Percentiles rank a stretch among this genome's conserved stretches.
These are phyloP conservation scores for Leccinum barrowsii DNA, from an alignment of 768 basidiomycete genomes.

Conservation along the genomic window DNA sequence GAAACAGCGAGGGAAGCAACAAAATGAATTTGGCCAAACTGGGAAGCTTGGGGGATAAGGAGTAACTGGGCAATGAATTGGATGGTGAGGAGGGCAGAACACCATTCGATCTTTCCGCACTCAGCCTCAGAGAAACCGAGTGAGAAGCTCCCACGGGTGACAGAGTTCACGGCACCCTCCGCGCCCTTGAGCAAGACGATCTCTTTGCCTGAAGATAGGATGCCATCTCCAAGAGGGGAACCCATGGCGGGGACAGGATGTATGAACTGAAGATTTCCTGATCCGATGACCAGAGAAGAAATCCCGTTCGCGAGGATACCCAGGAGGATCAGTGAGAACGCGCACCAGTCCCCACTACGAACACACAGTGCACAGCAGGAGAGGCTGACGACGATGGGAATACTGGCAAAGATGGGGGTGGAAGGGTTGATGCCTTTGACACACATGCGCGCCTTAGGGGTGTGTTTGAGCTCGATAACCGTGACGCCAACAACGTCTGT, in stretches of 20 bases:
- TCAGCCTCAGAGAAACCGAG: neutral
- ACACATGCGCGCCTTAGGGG: neutral
- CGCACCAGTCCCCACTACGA: constrained; percentile 20
- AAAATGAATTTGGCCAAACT: constrained; percentile 26
- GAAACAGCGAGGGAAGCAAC: constrained; percentile 22
- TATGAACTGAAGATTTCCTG: constrained; percentile 13
- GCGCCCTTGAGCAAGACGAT: neutral
- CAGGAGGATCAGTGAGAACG: constrained; percentile 23
- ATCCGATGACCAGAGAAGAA: constrained; percentile 21
- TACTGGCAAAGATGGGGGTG: constrained; percentile 2
- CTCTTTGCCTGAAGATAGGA: constrained; percentile 4
- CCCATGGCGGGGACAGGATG: constrained; percentile 11
- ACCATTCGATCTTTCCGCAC: neutral
- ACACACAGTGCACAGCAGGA: too few relatives aligned
- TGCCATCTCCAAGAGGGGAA: constrained; percentile 23
- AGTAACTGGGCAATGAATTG: constrained; percentile 28
- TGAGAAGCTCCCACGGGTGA: constrained; percentile 2
- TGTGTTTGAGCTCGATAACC: neutral
- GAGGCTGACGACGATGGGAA: constrained; percentile 17
- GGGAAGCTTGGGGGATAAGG: constrained; percentile 14
- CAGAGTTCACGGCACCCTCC: constrained; percentile 8
- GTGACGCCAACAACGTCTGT: neutral
- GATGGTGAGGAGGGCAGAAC: constrained; percentile 16
- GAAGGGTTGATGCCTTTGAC: neutral
- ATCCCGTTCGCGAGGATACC: constrained; percentile 23